Evolutionary conservation across 495 filamentous ascomycete species (phyloP).

Genomic region (Penicillium desertorum): DNA sequence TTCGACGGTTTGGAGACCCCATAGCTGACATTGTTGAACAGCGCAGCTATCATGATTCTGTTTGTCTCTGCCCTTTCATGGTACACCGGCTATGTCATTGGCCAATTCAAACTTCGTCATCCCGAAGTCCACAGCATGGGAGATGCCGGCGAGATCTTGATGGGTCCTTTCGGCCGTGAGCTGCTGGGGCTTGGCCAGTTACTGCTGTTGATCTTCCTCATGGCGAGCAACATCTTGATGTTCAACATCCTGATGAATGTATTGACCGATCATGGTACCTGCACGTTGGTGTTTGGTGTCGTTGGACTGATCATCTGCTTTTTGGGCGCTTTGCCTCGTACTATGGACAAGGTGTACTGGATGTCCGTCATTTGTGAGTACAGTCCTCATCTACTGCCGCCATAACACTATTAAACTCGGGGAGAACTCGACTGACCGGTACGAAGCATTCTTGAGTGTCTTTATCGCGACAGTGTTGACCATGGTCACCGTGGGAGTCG

Average conservation of each 20-base stretch:
- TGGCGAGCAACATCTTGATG: slow-evolving; percentile 71
- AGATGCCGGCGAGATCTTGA: slow-evolving; percentile 66
- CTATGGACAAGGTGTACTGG: slow-evolving; percentile 56
- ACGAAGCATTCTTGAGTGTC: slow-evolving; percentile 59
- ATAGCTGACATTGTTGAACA: slow-evolving; percentile 14
- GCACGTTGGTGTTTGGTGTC: slow-evolving; percentile 65
- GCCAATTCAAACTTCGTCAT: slow-evolving; percentile 38
- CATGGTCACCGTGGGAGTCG: slow-evolving; percentile 62
- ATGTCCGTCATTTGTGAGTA: slow-evolving; percentile 57
- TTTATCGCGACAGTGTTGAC: slow-evolving; percentile 65
- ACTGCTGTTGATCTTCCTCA: slow-evolving; percentile 68
- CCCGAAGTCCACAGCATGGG: slow-evolving; percentile 64
- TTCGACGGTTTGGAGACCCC: background rate
- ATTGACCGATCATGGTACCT: slow-evolving; percentile 61
- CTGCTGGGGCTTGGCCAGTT: slow-evolving; percentile 61
- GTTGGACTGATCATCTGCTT: slow-evolving; percentile 64
- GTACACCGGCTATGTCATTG: slow-evolving; percentile 41
- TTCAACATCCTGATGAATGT: slow-evolving; percentile 64
- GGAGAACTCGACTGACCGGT: background rate
- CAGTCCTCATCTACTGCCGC: background rate
- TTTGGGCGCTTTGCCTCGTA: slow-evolving; percentile 62
- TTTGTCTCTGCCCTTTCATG: slow-evolving; percentile 65
- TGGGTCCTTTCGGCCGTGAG: slow-evolving; percentile 63
- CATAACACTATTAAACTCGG: background rate
- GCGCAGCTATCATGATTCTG: slow-evolving; percentile 55